Conservation (phyloP, 495 filamentous ascomycete species). For the Penicillium simplicissimum region DNA sequence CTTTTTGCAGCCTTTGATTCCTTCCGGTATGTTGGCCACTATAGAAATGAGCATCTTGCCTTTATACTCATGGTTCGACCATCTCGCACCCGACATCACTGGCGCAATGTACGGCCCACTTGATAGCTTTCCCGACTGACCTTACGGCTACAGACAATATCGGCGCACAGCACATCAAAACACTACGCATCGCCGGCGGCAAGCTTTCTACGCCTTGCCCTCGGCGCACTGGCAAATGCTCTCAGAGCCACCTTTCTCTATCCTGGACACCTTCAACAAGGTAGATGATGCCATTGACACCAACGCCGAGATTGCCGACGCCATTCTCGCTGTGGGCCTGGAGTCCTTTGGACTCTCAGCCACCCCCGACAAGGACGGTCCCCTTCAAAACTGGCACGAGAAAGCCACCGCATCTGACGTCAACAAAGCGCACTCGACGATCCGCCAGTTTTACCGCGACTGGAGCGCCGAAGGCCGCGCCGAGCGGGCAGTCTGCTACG, state of each 20-base stretch:
- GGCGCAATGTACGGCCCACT: too few species aligned
- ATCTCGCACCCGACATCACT: too few species aligned
- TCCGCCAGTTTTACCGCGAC: constrained; percentile 93
- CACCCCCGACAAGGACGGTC: constrained; percentile 33
- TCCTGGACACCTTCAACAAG: constrained; percentile 70
- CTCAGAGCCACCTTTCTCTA: constrained; percentile 74
- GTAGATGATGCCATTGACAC: constrained; percentile 87
- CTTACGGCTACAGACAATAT: constrained; percentile 64
- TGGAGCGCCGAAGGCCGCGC: constrained; percentile 78
- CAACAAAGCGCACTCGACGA: constrained; percentile 86
- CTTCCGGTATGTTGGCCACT: constrained; percentile 65
- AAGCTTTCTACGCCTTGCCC: constrained; percentile 89
- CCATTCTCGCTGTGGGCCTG: constrained; percentile 68
- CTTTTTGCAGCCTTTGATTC: constrained; percentile 80
- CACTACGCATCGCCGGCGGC: constrained; percentile 83
- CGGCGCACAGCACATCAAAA: constrained; percentile 79
- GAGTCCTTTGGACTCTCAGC: constrained; percentile 59
- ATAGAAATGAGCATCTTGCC: background rate
- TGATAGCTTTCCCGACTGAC: background rate
- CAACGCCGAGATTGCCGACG: constrained; percentile 80
- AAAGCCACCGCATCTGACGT: constrained; percentile 68
- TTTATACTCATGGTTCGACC: background rate
- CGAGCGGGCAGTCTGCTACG: constrained; percentile 76
- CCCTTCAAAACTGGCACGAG: constrained; percentile 59
- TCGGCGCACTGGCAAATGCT: constrained; percentile 78